These are phyloP conservation scores for Malus fusca DNA, from an alignment of 306 rosid genomes.

Conservation along the genomic window DNA sequence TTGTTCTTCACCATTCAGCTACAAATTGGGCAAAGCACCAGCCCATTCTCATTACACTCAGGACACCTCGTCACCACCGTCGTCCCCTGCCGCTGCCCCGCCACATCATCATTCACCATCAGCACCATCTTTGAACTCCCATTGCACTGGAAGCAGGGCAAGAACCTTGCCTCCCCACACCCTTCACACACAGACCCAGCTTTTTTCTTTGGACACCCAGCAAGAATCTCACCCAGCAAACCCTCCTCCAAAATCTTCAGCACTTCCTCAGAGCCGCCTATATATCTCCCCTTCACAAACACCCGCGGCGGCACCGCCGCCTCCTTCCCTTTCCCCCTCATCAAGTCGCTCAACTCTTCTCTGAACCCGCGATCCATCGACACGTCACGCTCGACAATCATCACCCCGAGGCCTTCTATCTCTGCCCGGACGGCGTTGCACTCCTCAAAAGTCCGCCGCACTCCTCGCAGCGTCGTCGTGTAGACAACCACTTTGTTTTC, in stretches of 20 bases:
- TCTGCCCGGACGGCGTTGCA: conserved; percentile 67
- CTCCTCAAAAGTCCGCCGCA: conserved; percentile 64
- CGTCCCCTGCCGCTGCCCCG: conserved; percentile 26
- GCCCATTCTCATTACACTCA: conserved; percentile 83
- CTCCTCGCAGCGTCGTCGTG: conserved; percentile 78
- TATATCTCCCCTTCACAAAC: conserved; percentile 61
- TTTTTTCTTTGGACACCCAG: conserved; percentile 53
- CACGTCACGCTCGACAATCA: conserved; percentile 72
- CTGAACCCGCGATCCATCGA: conserved; percentile 75
- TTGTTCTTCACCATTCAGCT: conserved; percentile 26
- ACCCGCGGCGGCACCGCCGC: conserved; percentile 53
- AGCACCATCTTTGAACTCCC: conserved; percentile 71
- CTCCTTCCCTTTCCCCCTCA: conserved; percentile 37
- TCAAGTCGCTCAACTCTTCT: conserved; percentile 46
- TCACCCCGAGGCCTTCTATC: conserved; percentile 44
- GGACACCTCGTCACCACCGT: conserved; percentile 43
- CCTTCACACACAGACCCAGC: conserved; percentile 67
- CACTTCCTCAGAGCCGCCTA: conserved; percentile 69
- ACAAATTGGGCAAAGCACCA: conserved; percentile 76
- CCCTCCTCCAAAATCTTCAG: conserved; percentile 63
- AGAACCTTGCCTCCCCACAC: conserved; percentile 71
- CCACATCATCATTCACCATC: conserved; percentile 17
- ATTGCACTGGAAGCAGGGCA: conserved; percentile 70
- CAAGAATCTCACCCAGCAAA: conserved; percentile 40
- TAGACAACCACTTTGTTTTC: conserved; percentile 74